These are phyloP conservation scores for Exophiala xenobiotica DNA, from an alignment of 2,329 filamentous ascomycete genomes.

Conservation along the genomic window DNA sequence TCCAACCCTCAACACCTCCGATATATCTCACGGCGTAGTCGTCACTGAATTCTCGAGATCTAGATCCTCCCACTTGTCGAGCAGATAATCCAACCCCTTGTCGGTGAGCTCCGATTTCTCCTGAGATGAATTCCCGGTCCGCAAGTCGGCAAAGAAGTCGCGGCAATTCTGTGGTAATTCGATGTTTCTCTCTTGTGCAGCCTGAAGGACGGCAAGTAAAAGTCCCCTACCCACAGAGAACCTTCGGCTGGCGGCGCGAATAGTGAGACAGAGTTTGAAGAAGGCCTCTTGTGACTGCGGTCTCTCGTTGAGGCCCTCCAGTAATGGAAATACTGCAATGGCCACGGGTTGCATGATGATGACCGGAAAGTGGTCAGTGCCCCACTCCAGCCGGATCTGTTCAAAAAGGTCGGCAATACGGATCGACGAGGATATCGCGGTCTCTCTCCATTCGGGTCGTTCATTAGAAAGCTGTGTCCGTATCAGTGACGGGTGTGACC, in stretches of 20 bases:
- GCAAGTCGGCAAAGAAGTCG: constrained; percentile 15
- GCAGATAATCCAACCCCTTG: constrained; percentile 32
- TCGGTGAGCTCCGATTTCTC: constrained; percentile 9
- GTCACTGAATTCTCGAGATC: no score
- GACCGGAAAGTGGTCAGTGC: constrained; percentile 36
- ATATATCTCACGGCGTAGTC: no score
- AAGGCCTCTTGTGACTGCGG: constrained; percentile 32
- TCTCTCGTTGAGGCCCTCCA: constrained; percentile 30
- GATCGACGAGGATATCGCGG: constrained; percentile 32
- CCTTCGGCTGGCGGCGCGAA: constrained; percentile 31
- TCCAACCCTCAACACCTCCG: no score
- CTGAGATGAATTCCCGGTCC: constrained; percentile 28
- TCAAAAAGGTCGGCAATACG: constrained; percentile 31
- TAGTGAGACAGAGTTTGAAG: constrained; percentile 32
- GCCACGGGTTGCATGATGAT: constrained; percentile 35
- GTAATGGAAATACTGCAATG: constrained; percentile 33
- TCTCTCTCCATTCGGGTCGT: constrained; percentile 24
- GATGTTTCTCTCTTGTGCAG: constrained; percentile 29
- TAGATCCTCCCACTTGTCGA: constrained; percentile 35
- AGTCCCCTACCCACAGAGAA: constrained; percentile 33
- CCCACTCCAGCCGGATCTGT: constrained; percentile 34
- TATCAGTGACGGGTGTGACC: constrained; percentile 27
- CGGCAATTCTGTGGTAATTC: constrained; percentile 26
- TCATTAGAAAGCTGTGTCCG: constrained; percentile 9
- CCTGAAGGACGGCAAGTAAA: constrained; percentile 34